Evolutionary conservation across 192 early-diverging fungal genomes (phyloP).

Genomic region (Kickxella alabastrina): DNA sequence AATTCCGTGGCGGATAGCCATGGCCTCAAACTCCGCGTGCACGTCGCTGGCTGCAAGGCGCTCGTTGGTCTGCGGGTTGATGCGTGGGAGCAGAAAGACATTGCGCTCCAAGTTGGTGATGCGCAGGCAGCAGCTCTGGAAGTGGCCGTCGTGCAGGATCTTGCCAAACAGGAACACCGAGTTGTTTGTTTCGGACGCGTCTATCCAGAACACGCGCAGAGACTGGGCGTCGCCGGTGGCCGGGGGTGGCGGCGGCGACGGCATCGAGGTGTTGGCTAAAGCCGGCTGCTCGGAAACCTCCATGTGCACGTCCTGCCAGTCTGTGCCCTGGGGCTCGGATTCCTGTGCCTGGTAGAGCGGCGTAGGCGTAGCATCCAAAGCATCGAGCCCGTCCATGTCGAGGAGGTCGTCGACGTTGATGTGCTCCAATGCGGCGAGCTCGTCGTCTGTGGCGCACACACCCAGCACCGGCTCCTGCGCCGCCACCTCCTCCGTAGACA

Average conservation of each 20-base stretch:
- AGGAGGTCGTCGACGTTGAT: conserved; percentile 19
- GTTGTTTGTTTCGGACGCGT: conserved; percentile 81
- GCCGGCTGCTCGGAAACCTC: too few species aligned
- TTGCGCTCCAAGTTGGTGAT: conserved; percentile 82
- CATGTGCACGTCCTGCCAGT: conserved; percentile 46
- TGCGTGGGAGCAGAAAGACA: conserved; percentile 87
- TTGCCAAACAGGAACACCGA: conserved; percentile 91
- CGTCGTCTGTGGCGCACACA: conserved; percentile 2
- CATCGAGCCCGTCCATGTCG: conserved; percentile 25
- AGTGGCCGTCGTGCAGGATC: conserved; percentile 34
- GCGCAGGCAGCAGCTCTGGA: conserved; percentile 75
- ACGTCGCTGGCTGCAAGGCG: conserved; percentile 55
- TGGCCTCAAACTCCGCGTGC: conserved; percentile 65
- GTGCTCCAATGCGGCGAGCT: conserved; percentile 4
- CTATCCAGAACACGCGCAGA: conserved; percentile 85
- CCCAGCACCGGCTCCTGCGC: conserved; percentile 3
- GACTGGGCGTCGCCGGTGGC: neutral
- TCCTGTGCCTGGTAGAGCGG: conserved; percentile 18
- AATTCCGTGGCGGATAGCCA: conserved; percentile 59
- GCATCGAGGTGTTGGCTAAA: conserved; percentile 13
- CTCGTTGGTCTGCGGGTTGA: conserved; percentile 44
- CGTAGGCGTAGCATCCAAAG: neutral
- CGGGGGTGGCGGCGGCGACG: neutral
- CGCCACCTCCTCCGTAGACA: neutral
- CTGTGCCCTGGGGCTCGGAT: conserved; percentile 22